phyloP scores from a whole-genome alignment of 805 yeast genomes.

The Lipomyces orientalis region DNA sequence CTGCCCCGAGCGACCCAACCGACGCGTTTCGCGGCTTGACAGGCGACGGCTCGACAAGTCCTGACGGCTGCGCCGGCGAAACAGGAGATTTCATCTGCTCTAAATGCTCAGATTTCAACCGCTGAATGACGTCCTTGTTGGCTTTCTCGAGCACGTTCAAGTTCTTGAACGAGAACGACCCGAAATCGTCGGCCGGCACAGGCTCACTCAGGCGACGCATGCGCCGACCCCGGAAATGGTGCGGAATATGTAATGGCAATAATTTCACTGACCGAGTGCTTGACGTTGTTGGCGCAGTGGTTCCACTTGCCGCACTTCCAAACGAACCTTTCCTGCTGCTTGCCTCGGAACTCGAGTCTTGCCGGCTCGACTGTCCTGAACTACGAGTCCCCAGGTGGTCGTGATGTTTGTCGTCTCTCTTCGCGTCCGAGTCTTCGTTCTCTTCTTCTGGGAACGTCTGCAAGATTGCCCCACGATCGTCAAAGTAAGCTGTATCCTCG shows the following conservation, averaged over 20 bases:
- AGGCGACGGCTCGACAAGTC: conserved; percentile 34
- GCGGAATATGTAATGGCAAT: conserved; percentile 57
- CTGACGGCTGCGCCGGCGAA: conserved; percentile 28
- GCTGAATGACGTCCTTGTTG: conserved; percentile 86
- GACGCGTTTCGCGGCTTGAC: conserved; percentile 32
- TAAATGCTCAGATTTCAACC: conserved; percentile 82
- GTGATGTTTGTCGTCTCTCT: conserved; percentile 19
- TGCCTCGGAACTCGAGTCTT: conserved; percentile 1
- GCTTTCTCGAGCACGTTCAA: conserved; percentile 90
- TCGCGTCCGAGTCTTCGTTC: conserved; percentile 45
- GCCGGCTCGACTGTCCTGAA: conserved; percentile 3
- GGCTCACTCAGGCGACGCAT: conserved; percentile 70
- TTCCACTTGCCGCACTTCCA: conserved; percentile 5
- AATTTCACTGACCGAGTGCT: conserved; percentile 12
- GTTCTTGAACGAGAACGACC: conserved; percentile 89
- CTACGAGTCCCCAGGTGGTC: too few relatives aligned
- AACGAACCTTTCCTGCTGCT: conserved; percentile 4
- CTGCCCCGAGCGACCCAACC: conserved; percentile 14
- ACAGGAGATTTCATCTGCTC: conserved; percentile 51
- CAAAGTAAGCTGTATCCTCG: conserved; percentile 90
- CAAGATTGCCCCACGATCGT: conserved; percentile 82
- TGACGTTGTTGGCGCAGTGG: neutral
- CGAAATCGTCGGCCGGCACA: conserved; percentile 66
- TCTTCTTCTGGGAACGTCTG: conserved; percentile 59
- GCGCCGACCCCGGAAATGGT: conserved; percentile 69